Evolutionary conservation across 164 flowering plant genomes (phyloP).

Genomic region (Tetracentron sinense): DNA sequence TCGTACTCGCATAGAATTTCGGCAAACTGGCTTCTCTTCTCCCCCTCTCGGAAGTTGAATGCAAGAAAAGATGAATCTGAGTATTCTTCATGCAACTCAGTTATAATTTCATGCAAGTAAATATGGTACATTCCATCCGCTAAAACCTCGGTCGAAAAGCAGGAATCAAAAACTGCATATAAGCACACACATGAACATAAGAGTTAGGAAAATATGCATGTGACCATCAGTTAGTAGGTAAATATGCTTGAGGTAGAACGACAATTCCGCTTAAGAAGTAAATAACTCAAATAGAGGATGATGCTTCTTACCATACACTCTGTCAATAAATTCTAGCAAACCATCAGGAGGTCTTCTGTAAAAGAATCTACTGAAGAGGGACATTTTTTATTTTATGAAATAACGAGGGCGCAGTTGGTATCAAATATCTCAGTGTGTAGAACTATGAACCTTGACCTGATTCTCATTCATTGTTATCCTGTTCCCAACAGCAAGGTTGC

Average conservation of each 20-base stretch:
- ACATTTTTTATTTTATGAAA: constrained; percentile 31
- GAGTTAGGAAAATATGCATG: neutral
- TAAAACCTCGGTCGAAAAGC: constrained; percentile 87
- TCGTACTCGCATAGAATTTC: constrained; percentile 78
- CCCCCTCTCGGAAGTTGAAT: constrained; percentile 92
- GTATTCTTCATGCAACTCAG: constrained; percentile 76
- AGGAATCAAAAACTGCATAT: constrained; percentile 91
- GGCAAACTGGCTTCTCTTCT: constrained; percentile 83
- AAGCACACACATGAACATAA: neutral
- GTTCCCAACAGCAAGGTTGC: too few species aligned
- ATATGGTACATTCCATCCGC: constrained; percentile 77
- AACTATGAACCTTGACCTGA: too few species aligned
- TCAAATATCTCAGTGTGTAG: too few species aligned
- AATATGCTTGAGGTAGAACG: neutral
- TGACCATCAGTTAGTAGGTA: neutral
- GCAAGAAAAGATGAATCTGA: constrained; percentile 84
- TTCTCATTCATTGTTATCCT: too few species aligned
- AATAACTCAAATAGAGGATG: neutral
- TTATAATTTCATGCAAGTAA: constrained; percentile 76
- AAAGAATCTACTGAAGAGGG: constrained; percentile 88
- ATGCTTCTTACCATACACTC: constrained; percentile 69
- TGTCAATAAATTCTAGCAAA: constrained; percentile 84
- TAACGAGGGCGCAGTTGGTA: too few species aligned
- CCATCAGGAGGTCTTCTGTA: constrained; percentile 95
- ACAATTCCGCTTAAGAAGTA: neutral